Evolutionary conservation across 768 basidiomycete genomes (phyloP), one percentile per base, ranked within the genome.

Genomic region (Psilocybe azurescens): DNA sequence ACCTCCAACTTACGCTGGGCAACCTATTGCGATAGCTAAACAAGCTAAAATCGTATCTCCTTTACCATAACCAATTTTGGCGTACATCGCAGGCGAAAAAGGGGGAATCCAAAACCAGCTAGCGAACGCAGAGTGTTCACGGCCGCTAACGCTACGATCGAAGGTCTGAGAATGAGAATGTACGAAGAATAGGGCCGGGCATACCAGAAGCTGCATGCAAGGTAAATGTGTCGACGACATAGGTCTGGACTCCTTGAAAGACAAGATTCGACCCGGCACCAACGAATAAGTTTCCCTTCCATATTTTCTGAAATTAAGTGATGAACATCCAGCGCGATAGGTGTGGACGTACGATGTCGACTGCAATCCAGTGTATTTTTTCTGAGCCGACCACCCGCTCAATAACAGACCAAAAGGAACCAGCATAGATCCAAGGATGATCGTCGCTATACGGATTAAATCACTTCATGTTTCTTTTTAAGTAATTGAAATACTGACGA

Each of bases 81-180:
- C 71, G 72, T 84, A 92, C 85, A 93, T 89, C 39, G 82, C 77
- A 18, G 88, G 86, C 3, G 87, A 89, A 65, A 93, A n/a, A 93
- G 74, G 2, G 91, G 92, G 69, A 94, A 92, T 1, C 82, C 86
- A 56, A 91, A 93, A 0, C 91, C 91, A 1, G 85, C 84, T 0
- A 91, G 58, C 0, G 88, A 86, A 28, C 91, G 85, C 13, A 91
- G 70, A 69, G 73, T 88, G 0, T 87, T 75, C 18, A 85, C 84
- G 0, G 89, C 89, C 0, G 89, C 89, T 9, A 93, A 74, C 2
- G 89, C 88, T 85, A 53, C 49, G 52, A 24, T 61, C 51, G 49
- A 59, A 30, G 56, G 29, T 11, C 29, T 4, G 30, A 51, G n/a
- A 69, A 36, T 47, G 59, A 28, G 9, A 41, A 33, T 14, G 49